Conservation (phyloP, 1,284 basidiomycete genomes). For the Fomitopsis palustris region DNA sequence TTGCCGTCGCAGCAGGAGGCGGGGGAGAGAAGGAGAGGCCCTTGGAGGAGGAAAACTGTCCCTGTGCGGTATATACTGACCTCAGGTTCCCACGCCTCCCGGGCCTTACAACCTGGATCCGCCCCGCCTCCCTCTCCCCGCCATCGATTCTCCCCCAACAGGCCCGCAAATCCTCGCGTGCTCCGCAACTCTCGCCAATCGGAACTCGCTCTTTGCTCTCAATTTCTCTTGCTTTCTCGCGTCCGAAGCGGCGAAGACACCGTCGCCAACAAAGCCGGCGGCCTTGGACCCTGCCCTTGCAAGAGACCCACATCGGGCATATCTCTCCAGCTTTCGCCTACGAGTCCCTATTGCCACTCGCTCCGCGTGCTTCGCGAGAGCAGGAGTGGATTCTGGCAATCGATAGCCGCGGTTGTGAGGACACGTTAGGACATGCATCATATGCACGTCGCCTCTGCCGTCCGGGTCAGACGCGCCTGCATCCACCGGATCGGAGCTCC, state of each 20-base stretch:
- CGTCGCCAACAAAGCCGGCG: neutral
- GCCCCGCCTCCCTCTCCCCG: neutral
- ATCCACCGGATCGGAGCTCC: neutral
- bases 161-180: neutral
- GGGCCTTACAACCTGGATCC: neutral
- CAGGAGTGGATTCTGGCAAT: neutral
- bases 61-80: slow-evolving; percentile 8
- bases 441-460: neutral
- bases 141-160: neutral
- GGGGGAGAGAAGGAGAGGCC: slow-evolving; percentile 18
- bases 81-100: slow-evolving; percentile 17
- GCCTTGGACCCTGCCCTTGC: neutral
- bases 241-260: neutral
- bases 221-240: neutral
- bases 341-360: neutral
- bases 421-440: neutral
- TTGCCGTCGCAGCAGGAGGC: slow-evolving; percentile 7
- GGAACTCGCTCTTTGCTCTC: neutral
- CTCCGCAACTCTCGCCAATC: neutral
- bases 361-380: neutral
- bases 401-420: neutral
- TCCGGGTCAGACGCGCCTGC: neutral
- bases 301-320: neutral
- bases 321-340: neutral
- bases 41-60: slow-evolving; percentile 18